Evolutionary conservation across 305 asterid genomes (phyloP).

Genomic region (Ruellia speciosa): DNA sequence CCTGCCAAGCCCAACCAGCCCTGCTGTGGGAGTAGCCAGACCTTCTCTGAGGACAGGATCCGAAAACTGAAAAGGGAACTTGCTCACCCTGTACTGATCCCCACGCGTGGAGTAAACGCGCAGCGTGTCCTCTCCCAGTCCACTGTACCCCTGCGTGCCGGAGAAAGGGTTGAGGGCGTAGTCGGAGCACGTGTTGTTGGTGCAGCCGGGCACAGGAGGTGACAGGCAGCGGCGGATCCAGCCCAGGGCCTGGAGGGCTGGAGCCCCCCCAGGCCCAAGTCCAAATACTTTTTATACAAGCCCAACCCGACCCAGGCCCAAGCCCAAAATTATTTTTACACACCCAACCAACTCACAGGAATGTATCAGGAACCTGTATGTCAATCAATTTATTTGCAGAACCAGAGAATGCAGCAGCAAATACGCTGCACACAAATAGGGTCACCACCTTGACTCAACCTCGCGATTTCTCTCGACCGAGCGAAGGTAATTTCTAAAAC

Average conservation of each 20-base stretch:
- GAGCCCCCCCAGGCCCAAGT: no score
- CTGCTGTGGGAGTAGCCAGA: conserved; percentile 22
- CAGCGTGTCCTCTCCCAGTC: conserved; percentile 33
- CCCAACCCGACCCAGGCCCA: no score
- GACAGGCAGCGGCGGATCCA: no score
- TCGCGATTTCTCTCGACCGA: no score
- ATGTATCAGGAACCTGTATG: conserved; percentile 31
- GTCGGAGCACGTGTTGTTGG: conserved; percentile 41
- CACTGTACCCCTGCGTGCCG: conserved; percentile 37
- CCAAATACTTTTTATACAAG: no score
- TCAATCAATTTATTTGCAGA: conserved; percentile 40
- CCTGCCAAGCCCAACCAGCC: conserved; percentile 35
- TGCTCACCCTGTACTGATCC: conserved; percentile 9
- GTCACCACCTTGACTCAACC: conserved; percentile 49
- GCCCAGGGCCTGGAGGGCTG: no score
- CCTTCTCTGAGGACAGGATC: conserved; percentile 27
- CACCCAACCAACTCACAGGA: no score
- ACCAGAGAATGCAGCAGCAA: conserved; percentile 47
- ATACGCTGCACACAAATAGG: conserved; percentile 41
- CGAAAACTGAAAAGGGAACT: conserved; percentile 36
- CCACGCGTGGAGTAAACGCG: conserved; percentile 25
- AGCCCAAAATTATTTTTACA: no score
- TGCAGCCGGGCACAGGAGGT: conserved; percentile 33
- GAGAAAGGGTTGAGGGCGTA: conserved; percentile 43
- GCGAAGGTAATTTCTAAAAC: no score